phyloP scores from a whole-genome alignment of 352 stramenopile genomes.

The Globisporangium abappressorium region DNA sequence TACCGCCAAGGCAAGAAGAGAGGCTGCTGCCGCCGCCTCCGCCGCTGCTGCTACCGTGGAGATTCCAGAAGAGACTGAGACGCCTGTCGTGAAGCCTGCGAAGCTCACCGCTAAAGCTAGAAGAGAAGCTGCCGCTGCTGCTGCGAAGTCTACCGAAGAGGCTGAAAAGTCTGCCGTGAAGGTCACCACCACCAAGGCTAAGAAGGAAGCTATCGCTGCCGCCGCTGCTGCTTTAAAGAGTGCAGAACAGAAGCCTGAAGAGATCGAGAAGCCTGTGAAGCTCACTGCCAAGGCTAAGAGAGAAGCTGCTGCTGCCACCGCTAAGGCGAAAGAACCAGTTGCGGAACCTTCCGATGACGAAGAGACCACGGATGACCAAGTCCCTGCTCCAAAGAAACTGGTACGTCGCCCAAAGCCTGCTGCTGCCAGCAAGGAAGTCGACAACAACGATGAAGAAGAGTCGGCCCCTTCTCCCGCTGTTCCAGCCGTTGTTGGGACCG shows the following conservation, averaged over 20 bases:
- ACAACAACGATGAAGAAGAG: conserved; percentile 6
- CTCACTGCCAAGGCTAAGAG: conserved; percentile 17
- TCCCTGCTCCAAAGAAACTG: conserved; percentile 21
- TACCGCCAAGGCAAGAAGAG: neutral
- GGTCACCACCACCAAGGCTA: neutral
- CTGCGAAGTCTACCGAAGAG: neutral
- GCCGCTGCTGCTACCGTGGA: too few relatives aligned
- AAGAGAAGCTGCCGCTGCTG: neutral
- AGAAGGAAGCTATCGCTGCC: neutral
- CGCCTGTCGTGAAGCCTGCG: neutral
- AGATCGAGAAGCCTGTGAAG: neutral
- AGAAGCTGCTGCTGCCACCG: conserved; percentile 10
- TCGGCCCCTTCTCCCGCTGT: neutral
- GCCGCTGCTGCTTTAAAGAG: neutral
- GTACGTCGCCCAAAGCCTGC: conserved; percentile 20
- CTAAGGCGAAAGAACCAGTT: neutral
- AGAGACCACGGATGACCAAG: conserved; percentile 21
- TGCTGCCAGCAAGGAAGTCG: conserved; percentile 15
- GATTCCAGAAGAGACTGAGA: neutral
- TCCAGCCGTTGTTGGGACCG: neutral
- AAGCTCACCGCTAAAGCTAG: neutral
- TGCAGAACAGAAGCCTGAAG: neutral
- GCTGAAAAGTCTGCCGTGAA: neutral
- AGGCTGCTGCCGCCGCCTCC: neutral
- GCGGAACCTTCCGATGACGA: conserved; percentile 7